Percentiles rank a stretch among this genome's conserved stretches.
These are phyloP conservation scores for Fusarium albosuccineum DNA, from an alignment of 2,329 filamentous ascomycete genomes.

Conservation along the genomic window DNA sequence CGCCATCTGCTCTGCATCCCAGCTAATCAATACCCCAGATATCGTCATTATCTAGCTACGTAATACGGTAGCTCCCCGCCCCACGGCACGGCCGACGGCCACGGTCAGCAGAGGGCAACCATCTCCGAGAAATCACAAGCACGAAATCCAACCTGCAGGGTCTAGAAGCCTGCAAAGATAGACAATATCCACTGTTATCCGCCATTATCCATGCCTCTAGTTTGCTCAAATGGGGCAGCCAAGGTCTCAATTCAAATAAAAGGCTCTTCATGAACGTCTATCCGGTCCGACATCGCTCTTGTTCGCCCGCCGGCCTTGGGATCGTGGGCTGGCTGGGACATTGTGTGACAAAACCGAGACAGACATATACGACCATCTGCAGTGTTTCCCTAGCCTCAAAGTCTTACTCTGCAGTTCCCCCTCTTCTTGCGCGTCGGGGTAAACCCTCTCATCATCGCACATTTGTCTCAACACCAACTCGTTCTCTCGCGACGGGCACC, in stretches of 20 bases:
- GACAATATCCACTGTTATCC: constrained; percentile 42
- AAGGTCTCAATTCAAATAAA: constrained; percentile 4
- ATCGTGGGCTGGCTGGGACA: neutral
- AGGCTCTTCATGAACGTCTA: constrained; percentile 29
- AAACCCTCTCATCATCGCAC: constrained; percentile 9
- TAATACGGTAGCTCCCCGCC: neutral
- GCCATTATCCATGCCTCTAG: constrained; percentile 15
- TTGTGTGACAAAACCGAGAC: neutral
- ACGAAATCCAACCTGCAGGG: constrained; percentile 5
- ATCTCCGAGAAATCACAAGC: neutral
- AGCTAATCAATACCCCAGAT: constrained; percentile 10
- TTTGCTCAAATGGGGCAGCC: neutral
- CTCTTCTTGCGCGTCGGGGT: neutral
- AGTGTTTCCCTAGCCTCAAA: neutral
- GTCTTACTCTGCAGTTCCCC: constrained; percentile 5
- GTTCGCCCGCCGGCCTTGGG: neutral
- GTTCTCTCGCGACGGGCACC: constrained; percentile 4
- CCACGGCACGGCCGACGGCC: neutral
- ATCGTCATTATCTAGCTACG: neutral
- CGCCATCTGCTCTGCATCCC: neutral
- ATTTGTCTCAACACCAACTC: constrained; percentile 19
- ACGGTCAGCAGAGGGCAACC: constrained; percentile 4
- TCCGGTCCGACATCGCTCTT: constrained; percentile 42
- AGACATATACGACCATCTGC: neutral
- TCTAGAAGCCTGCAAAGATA: neutral